phyloP scores from a whole-genome alignment of 1,284 basidiomycete species.

The Papiliotrema nemorosa region DNA sequence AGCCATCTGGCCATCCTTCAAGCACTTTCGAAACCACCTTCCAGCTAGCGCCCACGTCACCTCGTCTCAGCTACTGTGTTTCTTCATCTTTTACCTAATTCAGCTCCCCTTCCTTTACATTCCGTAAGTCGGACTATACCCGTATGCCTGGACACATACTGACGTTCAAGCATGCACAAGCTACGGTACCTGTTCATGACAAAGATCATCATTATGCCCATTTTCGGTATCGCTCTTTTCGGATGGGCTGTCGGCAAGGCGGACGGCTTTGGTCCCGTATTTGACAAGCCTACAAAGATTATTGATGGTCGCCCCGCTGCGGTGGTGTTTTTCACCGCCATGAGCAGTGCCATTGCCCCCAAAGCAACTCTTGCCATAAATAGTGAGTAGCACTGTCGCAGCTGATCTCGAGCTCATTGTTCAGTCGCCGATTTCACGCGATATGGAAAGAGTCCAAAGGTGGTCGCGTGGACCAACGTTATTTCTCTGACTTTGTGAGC shows the following conservation, averaged over 20 bases:
- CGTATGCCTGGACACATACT: neutral
- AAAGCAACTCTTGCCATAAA: conserved; percentile 12
- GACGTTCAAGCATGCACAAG: conserved; percentile 5
- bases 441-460: conserved; percentile 7
- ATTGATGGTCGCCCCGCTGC: conserved; percentile 7
- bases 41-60: conserved; percentile 15
- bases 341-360: conserved; percentile 11
- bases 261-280: conserved; percentile 14
- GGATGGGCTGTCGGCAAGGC: conserved; percentile 14
- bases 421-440: conserved; percentile 13
- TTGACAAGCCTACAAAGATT: conserved; percentile 7
- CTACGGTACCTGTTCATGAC: conserved; percentile 9
- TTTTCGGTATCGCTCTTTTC: conserved; percentile 13
- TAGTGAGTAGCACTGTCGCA: conserved; percentile 1
- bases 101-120: conserved; percentile 13
- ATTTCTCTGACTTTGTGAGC: conserved; percentile 5
- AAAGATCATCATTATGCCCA: conserved; percentile 12
- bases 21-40: conserved; percentile 17
- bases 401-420: neutral
- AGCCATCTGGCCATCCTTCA: conserved; percentile 25
- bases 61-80: conserved; percentile 8
- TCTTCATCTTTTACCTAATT: conserved; percentile 10
- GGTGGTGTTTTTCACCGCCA: conserved; percentile 13
- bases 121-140: conserved; percentile 1
- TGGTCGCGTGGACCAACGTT: conserved; percentile 12